Evolutionary conservation across 768 basidiomycete species (phyloP), one percentile per base, ranked within the genome.

Genomic region (Agaricus blazei): DNA sequence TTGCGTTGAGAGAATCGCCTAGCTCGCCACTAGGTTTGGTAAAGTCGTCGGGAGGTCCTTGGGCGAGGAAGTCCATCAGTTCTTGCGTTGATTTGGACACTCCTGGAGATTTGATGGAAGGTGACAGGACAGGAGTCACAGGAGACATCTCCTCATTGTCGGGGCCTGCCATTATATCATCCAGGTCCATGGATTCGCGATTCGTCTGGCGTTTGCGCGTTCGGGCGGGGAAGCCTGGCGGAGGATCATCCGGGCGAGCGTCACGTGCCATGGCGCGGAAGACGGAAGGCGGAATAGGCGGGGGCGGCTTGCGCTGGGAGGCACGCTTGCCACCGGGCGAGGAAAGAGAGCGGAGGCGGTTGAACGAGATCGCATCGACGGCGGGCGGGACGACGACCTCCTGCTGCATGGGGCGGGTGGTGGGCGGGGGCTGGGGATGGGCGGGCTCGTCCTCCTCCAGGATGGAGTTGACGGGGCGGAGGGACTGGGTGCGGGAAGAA

Each of bases 141-240:
- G 56, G 44, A 23, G 56, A 58, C 15, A 63, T 63, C 36, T 74
- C 73, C 23, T 88, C 87, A 24, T 82, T 82, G 58, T 87, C 88
- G 6, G 82, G 87, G 24, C 76, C 82, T 40, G 75, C 81, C 84
- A 89, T 84, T 24, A 90, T 66, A 56, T 88, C 87, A 63, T 92
- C 89, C 58, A 90, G 63, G 66, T 90, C 85, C 58, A 90, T 60
- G 2, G 87, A 87, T 64, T 89, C 90, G 36, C 80, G 73, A 59
- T 83, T 82, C 40, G 72, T 76, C 56, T 76, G 80, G 40, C 79
- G 64, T 59, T 72, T 79, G 34, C 82, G 78, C 5, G 76, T 83
- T 19, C 80, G 76, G 56, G 69, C 66, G 8, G 83, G 81, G 57
- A 74, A 72, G 12, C 68, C 66, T 58, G 69, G 19, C 19, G 19